Evolutionary conservation across 1,139 yeast genomes (phyloP).

Genomic region (Pichia inconspicua): DNA sequence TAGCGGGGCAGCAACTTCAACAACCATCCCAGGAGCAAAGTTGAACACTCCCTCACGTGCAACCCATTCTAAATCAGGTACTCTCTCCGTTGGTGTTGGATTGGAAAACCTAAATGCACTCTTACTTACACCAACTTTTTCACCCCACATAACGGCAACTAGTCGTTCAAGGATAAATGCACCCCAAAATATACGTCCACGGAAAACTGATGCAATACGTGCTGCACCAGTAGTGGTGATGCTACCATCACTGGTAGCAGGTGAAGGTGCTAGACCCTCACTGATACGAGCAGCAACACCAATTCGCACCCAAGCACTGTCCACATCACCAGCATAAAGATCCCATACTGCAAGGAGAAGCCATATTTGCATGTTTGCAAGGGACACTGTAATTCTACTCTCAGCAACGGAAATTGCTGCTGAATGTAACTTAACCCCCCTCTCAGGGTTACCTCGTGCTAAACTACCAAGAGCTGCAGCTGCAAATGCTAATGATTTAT

Average conservation of each 20-base stretch:
- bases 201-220: constrained; percentile 28
- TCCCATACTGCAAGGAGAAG: constrained; percentile 49
- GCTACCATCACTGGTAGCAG: no score
- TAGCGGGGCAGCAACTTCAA: no score
- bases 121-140: no score
- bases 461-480: constrained; percentile 53
- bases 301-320: constrained; percentile 55
- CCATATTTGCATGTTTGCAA: constrained; percentile 43
- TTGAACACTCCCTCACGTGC: no score
- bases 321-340: constrained; percentile 38
- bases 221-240: constrained; percentile 25
- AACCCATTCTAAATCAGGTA: no score
- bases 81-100: no score
- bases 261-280: no score
- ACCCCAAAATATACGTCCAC: constrained; percentile 62
- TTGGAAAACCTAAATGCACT: no score
- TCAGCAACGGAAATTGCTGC: no score
- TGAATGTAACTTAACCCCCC: constrained; percentile 33
- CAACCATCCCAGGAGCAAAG: no score
- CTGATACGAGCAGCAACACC: constrained; percentile 51
- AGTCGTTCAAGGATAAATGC: constrained; percentile 59
- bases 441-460: constrained; percentile 34
- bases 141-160: no score
- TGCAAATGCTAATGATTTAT: constrained; percentile 42
- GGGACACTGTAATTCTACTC: constrained; percentile 14